Conservation (phyloP, 2,329 filamentous ascomycete genomes). For the Cryphonectria naterciae region DNA sequence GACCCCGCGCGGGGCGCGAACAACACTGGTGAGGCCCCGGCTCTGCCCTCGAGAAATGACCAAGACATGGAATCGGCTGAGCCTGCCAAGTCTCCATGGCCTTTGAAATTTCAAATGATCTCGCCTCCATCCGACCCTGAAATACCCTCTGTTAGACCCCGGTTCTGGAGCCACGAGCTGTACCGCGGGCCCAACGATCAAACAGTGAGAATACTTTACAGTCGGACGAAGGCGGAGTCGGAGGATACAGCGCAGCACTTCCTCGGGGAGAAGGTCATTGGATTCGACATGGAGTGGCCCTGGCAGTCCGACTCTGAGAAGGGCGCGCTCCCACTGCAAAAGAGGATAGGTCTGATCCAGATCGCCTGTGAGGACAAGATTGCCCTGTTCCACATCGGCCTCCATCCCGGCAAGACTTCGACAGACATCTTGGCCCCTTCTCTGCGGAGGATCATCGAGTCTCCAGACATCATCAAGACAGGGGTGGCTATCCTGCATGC, state of each 20-base stretch:
- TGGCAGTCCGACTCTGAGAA: constrained; percentile 44
- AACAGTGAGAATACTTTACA: constrained; percentile 77
- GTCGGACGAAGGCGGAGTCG: constrained; percentile 66
- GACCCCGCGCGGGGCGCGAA: not conserved
- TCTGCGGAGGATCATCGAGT: constrained; percentile 73
- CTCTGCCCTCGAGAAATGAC: not conserved
- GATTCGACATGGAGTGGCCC: constrained; percentile 90
- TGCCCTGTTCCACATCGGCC: constrained; percentile 78
- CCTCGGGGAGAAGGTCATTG: constrained; percentile 69
- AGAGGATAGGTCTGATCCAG: constrained; percentile 81
- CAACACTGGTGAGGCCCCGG: not conserved
- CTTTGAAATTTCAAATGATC: constrained; percentile 30
- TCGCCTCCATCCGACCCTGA: not conserved
- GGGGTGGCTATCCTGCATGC: constrained; percentile 73
- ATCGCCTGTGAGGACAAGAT: constrained; percentile 77
- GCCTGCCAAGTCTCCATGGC: constrained; percentile 30
- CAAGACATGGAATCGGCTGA: not conserved
- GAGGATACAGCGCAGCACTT: constrained; percentile 73
- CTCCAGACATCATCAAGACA: constrained; percentile 69
- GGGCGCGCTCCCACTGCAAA: constrained; percentile 55
- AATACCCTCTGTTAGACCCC: not conserved
- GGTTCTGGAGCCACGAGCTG: constrained; percentile 69
- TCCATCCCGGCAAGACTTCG: constrained; percentile 49
- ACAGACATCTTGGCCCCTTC: constrained; percentile 69
- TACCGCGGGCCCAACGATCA: constrained; percentile 59